Conservation (phyloP, 2,329 filamentous ascomycete species). For the Esteya vermicola region DNA sequence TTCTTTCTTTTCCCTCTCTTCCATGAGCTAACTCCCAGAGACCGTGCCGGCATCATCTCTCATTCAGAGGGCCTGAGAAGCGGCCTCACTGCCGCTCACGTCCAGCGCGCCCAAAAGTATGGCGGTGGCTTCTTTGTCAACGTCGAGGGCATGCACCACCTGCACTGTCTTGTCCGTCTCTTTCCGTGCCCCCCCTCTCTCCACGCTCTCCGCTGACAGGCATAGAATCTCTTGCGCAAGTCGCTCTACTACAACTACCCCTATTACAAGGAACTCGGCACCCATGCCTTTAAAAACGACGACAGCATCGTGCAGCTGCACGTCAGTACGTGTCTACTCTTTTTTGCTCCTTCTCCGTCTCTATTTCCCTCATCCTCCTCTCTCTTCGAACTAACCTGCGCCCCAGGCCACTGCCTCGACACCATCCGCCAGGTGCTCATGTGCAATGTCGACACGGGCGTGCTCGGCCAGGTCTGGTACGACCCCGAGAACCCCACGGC, state of each 20-base stretch:
- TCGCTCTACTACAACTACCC: constrained; percentile 44
- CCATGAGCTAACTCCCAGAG: constrained; percentile 12
- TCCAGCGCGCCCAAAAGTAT: constrained; percentile 37
- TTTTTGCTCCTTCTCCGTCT: too few species aligned
- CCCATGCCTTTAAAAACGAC: constrained; percentile 40
- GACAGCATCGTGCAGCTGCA: constrained; percentile 40
- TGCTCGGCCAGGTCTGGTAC: constrained; percentile 48
- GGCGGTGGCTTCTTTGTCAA: constrained; percentile 46
- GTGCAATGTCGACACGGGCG: constrained; percentile 45
- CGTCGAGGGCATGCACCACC: constrained; percentile 39
- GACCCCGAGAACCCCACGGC: constrained; percentile 27
- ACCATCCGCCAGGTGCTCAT: constrained; percentile 47
- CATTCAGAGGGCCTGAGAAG: constrained; percentile 31
- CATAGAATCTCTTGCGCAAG: constrained; percentile 43
- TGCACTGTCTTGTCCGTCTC: constrained; percentile 38
- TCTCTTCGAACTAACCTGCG: neutral
- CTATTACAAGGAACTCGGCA: constrained; percentile 35
- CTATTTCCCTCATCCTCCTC: too few species aligned
- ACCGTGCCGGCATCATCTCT: constrained; percentile 32
- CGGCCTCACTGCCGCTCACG: constrained; percentile 38
- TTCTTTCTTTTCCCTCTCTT: too few species aligned
- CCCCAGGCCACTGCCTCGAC: constrained; percentile 46
- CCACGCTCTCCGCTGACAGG: neutral
- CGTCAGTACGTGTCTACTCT: constrained; percentile 38
- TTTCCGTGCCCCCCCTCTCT: neutral